Percentiles rank a stretch among this genome's conserved stretches.
These are phyloP conservation scores for Penicillium riverlandense DNA, from an alignment of 495 filamentous ascomycete genomes.

Conservation along the genomic window DNA sequence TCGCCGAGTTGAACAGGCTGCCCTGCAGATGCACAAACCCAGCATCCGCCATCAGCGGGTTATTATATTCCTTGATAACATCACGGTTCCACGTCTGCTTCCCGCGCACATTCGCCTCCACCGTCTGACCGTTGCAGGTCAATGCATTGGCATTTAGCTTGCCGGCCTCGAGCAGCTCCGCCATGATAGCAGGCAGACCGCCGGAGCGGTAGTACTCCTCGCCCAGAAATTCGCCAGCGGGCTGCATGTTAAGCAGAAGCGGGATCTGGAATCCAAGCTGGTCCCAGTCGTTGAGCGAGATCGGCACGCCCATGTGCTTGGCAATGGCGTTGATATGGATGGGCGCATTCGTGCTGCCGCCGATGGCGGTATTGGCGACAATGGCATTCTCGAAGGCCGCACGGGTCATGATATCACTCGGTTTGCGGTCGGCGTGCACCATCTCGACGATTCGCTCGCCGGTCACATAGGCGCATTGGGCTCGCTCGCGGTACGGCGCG, in stretches of 20 bases:
- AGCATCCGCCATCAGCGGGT: constrained; percentile 41
- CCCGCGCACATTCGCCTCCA: constrained; percentile 34
- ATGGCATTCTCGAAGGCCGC: constrained; percentile 51
- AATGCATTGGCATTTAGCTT: constrained; percentile 32
- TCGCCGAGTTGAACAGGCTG: constrained; percentile 46
- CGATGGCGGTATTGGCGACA: constrained; percentile 45
- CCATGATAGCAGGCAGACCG: constrained; percentile 47
- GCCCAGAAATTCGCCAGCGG: constrained; percentile 42
- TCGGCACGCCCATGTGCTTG: constrained; percentile 43
- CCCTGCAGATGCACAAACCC: constrained; percentile 46
- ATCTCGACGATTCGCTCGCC: constrained; percentile 48
- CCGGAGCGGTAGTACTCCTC: constrained; percentile 50
- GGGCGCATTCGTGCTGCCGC: constrained; percentile 50
- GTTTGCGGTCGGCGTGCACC: constrained; percentile 46
- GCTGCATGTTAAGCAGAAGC: constrained; percentile 48
- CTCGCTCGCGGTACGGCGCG: constrained; percentile 44
- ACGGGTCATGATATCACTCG: constrained; percentile 49
- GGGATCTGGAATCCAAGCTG: constrained; percentile 40
- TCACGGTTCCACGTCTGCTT: constrained; percentile 38
- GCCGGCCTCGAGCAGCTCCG: constrained; percentile 41
- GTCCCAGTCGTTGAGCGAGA: constrained; percentile 50
- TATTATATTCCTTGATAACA: constrained; percentile 35
- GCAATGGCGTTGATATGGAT: constrained; percentile 51
- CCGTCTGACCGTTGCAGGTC: constrained; percentile 37
- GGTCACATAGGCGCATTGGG: constrained; percentile 47